These are phyloP conservation scores for Fraxinus platypoda DNA, from an alignment of 305 asterid genomes.

Conservation along the genomic window DNA sequence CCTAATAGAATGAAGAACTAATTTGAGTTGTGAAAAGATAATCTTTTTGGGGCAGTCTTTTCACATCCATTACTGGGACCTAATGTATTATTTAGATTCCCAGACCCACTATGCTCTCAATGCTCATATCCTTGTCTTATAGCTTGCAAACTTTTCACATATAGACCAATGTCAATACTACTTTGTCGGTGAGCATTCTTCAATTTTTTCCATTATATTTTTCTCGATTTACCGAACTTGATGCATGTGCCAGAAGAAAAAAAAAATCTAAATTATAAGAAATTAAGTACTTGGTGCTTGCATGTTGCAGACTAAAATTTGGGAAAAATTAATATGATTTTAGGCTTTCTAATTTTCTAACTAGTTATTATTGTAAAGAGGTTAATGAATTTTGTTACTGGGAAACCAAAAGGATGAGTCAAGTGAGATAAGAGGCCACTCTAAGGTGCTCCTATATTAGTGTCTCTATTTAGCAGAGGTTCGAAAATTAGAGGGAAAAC, in stretches of 20 bases:
- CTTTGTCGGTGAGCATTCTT: not conserved
- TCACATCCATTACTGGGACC: conserved; percentile 7
- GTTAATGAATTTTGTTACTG: not conserved
- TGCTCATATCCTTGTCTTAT: not conserved
- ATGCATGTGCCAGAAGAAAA: not conserved
- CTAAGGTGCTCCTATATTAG: not conserved
- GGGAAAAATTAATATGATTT: not conserved
- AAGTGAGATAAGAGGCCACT: not conserved
- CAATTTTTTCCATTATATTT: not conserved
- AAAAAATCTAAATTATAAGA: not conserved
- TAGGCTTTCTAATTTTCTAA: not conserved
- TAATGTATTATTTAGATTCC: not conserved
- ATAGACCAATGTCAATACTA: not conserved
- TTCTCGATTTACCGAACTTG: not conserved
- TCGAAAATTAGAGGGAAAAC: not conserved
- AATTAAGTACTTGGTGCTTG: not conserved
- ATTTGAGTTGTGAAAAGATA: conserved; percentile 12
- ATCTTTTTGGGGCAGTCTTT: not conserved
- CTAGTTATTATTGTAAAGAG: not conserved
- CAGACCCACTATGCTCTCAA: not conserved
- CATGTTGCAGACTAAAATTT: not conserved
- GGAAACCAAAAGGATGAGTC: not conserved
- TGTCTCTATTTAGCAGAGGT: not conserved
- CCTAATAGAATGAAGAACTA: conserved; percentile 6
- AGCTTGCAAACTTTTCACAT: not conserved